These are phyloP conservation scores for Eutrema yunnanense DNA, from an alignment of 345 rosid genomes.

Conservation along the genomic window DNA sequence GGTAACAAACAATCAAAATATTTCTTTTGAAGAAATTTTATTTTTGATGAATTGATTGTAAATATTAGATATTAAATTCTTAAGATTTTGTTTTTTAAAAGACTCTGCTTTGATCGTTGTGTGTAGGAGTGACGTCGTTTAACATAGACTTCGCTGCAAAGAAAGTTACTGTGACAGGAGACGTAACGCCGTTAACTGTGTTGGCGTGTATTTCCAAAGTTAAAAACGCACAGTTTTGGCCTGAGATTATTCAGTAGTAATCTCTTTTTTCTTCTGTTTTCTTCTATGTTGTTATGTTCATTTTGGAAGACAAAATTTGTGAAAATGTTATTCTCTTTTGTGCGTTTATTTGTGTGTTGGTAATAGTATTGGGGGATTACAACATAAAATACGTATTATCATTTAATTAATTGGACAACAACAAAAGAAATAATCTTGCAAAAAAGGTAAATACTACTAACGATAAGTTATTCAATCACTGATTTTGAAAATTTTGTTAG, in stretches of 20 bases:
- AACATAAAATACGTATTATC: too few species aligned
- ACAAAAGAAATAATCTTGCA: too few species aligned
- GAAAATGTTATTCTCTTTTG: neutral
- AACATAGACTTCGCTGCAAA: constrained; percentile 77
- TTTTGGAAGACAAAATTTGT: constrained; percentile 1
- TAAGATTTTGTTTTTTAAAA: neutral
- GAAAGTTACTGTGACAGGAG: constrained; percentile 85
- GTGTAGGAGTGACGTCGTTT: constrained; percentile 81
- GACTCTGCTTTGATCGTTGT: constrained; percentile 6
- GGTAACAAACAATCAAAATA: constrained; percentile 31
- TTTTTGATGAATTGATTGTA: neutral
- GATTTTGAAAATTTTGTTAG: too few species aligned
- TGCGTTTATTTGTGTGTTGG: neutral
- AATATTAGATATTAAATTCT: neutral
- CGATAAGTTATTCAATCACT: too few species aligned
- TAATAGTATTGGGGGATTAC: neutral
- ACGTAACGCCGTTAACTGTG: constrained; percentile 68
- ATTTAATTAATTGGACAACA: too few species aligned
- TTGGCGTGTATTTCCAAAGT: constrained; percentile 80
- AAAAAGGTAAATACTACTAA: too few species aligned
- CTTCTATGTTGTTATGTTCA: neutral
- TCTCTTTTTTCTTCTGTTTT: neutral
- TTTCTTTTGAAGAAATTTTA: neutral
- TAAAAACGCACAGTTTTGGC: constrained; percentile 85
- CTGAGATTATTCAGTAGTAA: constrained; percentile 28